Conservation (phyloP, 1,139 yeast species). For the Taiozyma sp. region DNA sequence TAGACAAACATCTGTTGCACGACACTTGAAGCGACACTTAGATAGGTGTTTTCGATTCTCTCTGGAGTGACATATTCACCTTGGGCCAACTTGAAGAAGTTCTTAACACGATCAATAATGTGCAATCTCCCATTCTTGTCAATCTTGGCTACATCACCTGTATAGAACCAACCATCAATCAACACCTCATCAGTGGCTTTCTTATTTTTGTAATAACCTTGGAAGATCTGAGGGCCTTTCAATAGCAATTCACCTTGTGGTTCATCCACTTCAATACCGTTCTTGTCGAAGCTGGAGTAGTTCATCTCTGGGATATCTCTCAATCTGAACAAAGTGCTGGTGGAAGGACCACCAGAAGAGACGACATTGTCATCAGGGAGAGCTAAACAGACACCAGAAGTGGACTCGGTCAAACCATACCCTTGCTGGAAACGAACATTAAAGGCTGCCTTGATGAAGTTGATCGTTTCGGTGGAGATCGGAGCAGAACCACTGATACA, state of each 20-base stretch:
- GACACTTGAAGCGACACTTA: slow-evolving; percentile 38
- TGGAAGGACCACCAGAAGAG: slow-evolving; percentile 57
- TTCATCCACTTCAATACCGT: slow-evolving; percentile 30
- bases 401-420: slow-evolving; percentile 74
- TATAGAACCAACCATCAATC: slow-evolving; percentile 73
- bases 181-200: slow-evolving; percentile 48
- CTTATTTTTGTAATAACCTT: slow-evolving; percentile 54
- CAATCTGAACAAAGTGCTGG: slow-evolving; percentile 53
- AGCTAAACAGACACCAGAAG: slow-evolving; percentile 55
- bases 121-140: slow-evolving; percentile 49
- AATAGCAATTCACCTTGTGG: slow-evolving; percentile 58
- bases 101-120: slow-evolving; percentile 74
- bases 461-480: slow-evolving; percentile 52
- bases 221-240: slow-evolving; percentile 65
- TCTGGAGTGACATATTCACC: slow-evolving; percentile 84
- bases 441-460: slow-evolving; percentile 58
- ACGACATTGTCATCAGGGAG: slow-evolving; percentile 35
- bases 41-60: slow-evolving; percentile 62
- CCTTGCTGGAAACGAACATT: slow-evolving; percentile 63
- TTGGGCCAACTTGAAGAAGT: slow-evolving; percentile 76
- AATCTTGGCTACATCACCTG: slow-evolving; percentile 70
- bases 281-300: slow-evolving; percentile 46
- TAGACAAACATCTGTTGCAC: slow-evolving; percentile 57
- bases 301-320: slow-evolving; percentile 67
- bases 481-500: slow-evolving; percentile 74